A percentile compares a stretch with the other conserved stretches of the same genome.
Conservation (phyloP, 2,329 filamentous ascomycete species). For the Stachybotrys echinatus region DNA sequence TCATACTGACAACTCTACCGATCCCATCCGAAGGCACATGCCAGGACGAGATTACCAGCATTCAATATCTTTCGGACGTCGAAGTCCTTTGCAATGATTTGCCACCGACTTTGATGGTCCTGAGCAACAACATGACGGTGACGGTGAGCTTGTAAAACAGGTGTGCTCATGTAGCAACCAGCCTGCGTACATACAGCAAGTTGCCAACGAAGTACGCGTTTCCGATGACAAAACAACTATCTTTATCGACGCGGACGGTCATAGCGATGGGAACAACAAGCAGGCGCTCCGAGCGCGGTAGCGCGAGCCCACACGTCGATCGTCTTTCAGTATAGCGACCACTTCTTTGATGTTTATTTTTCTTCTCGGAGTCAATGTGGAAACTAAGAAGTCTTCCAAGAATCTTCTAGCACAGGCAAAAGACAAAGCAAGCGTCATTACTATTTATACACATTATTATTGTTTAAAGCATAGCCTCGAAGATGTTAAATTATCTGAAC, state of each 20-base stretch:
- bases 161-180: too few species aligned
- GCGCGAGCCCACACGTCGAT: neutral
- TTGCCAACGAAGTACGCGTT: neutral
- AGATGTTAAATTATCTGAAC: too few species aligned
- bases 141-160: conserved; percentile 60
- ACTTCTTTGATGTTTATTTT: neutral
- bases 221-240: neutral
- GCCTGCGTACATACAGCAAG: too few species aligned
- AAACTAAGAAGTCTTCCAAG: neutral
- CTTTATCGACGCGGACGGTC: neutral
- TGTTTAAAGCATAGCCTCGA: neutral
- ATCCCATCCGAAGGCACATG: conserved; percentile 75
- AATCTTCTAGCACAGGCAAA: neutral
- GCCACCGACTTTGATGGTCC: conserved; percentile 71
- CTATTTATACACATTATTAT: neutral
- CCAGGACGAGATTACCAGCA: conserved; percentile 61
- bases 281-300: neutral
- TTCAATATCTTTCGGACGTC: conserved; percentile 71
- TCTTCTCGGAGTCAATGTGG: neutral
- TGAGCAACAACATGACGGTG: conserved; percentile 88
- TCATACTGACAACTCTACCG: conserved; percentile 78
- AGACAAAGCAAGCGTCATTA: neutral
- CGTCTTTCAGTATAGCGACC: neutral
- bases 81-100: conserved; percentile 73
- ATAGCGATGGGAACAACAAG: neutral